Conservation (phyloP, 2,329 filamentous ascomycete genomes). For the Colletotrichum godetiae region DNA sequence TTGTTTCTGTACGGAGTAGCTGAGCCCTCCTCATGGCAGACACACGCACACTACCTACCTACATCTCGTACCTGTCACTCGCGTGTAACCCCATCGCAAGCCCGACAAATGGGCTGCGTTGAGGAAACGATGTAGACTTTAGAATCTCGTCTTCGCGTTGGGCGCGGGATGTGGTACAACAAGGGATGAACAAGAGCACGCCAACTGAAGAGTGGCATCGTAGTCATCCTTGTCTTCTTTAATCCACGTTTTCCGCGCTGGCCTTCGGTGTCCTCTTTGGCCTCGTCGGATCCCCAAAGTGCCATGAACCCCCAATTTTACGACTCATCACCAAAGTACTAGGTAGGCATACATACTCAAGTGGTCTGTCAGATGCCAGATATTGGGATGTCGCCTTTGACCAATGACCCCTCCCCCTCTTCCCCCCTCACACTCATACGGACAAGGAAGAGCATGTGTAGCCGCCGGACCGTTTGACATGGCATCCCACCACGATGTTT, state of each 20-base stretch:
- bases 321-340: background rate
- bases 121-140: slow-evolving; percentile 9
- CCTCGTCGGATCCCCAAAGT: background rate
- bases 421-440: no score
- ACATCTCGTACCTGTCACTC: slow-evolving; percentile 16
- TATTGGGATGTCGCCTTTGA: background rate
- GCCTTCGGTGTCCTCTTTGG: background rate
- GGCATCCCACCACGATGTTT: background rate
- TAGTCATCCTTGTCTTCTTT: background rate
- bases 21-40: slow-evolving; percentile 13
- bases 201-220: background rate
- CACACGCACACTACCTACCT: background rate
- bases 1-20: background rate
- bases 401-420: no score
- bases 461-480: background rate
- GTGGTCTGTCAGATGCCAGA: background rate
- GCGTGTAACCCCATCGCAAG: slow-evolving; percentile 24
- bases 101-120: slow-evolving; percentile 6
- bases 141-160: slow-evolving; percentile 20
- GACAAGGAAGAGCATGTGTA: background rate
- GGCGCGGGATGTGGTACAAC: slow-evolving; percentile 4
- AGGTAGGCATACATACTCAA: background rate
- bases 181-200: background rate
- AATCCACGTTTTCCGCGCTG: background rate
- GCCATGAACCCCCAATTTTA: background rate